These are phyloP conservation scores for Malus domestica DNA, from an alignment of 306 rosid genomes.

Conservation along the genomic window ASM211411v1 NC_041790.1:18697501-18698000, in stretches of 20 bases:
- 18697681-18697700: constrained; percentile 6
- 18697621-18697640: constrained; percentile 28
- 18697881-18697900: constrained; percentile 81
- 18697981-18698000: constrained; percentile 5
- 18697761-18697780: constrained; percentile 33
- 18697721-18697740: neutral
- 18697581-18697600: constrained; percentile 40
- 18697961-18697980: constrained; percentile 16
- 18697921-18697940: constrained; percentile 77
- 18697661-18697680: constrained; percentile 2
- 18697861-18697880: constrained; percentile 74
- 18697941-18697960: constrained; percentile 20
- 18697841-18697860: constrained; percentile 27
- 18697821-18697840: constrained; percentile 12
- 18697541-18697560: constrained; percentile 97
- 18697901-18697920: constrained; percentile 87
- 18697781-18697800: constrained; percentile 25
- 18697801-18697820: constrained; percentile 8
- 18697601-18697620: constrained; percentile 30
- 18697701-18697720: constrained; percentile 11
- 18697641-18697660: constrained; percentile 41
- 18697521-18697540: constrained; percentile 55
- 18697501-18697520: neutral
- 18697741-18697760: neutral
- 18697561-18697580: constrained; percentile 98